phyloP scores from a whole-genome alignment of 1,284 basidiomycete genomes.

The Dichomitus squalens region DNA sequence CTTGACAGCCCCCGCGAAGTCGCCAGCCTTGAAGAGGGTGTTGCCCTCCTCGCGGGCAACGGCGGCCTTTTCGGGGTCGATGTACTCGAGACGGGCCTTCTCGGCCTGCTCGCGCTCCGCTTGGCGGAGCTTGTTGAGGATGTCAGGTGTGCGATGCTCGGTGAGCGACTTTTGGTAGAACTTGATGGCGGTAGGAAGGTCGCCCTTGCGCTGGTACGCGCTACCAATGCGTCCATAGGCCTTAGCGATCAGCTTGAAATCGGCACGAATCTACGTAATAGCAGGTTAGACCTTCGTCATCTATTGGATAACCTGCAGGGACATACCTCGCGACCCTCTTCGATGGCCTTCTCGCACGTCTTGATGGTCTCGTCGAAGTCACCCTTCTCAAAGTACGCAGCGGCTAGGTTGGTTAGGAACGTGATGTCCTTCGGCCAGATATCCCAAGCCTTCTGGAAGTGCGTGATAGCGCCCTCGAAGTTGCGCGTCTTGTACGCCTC shows the following conservation, averaged over 20 bases:
- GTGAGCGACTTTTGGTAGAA: slow-evolving; percentile 92
- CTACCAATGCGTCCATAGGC: slow-evolving; percentile 91
- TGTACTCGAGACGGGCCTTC: slow-evolving; percentile 80
- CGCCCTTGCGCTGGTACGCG: slow-evolving; percentile 83
- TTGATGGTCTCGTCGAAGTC: slow-evolving; percentile 92
- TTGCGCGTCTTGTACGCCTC: slow-evolving; percentile 87
- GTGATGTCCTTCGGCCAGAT: slow-evolving; percentile 92
- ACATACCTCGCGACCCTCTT: slow-evolving; percentile 82
- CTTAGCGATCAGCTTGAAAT: slow-evolving; percentile 83
- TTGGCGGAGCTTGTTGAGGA: slow-evolving; percentile 89
- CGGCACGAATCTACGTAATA: slow-evolving; percentile 63
- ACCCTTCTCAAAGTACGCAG: slow-evolving; percentile 92
- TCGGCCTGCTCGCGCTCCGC: slow-evolving; percentile 83
- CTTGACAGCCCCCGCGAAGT: slow-evolving; percentile 93
- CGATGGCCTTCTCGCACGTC: slow-evolving; percentile 92
- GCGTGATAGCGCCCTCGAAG: slow-evolving; percentile 72
- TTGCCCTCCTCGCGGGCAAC: slow-evolving; percentile 93
- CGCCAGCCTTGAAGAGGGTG: slow-evolving; percentile 86
- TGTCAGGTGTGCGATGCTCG: slow-evolving; percentile 95
- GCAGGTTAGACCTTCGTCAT: neutral
- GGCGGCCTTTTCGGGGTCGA: slow-evolving; percentile 87
- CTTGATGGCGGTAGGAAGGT: slow-evolving; percentile 82
- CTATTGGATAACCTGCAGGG: neutral
- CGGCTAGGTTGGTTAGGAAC: slow-evolving; percentile 88
- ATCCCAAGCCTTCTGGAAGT: slow-evolving; percentile 92